Evolutionary conservation across 331 rosid genomes (phyloP).

Genomic region (Acacia concinna): DNA sequence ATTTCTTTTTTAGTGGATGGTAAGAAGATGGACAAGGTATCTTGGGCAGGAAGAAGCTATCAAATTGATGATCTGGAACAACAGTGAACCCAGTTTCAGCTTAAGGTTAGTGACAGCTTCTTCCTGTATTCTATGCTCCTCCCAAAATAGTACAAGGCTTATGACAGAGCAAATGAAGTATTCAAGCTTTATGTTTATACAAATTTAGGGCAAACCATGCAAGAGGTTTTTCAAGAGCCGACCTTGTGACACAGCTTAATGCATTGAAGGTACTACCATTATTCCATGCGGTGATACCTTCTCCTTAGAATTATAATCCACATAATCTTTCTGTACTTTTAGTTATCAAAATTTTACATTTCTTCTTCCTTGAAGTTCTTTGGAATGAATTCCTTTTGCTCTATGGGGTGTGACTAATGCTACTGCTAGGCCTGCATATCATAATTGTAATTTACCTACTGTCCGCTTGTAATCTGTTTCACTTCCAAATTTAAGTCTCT

Average conservation of each 20-base stretch:
- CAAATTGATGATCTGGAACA: conserved; percentile 83
- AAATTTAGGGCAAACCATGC: conserved; percentile 64
- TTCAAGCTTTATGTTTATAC: conserved; percentile 32
- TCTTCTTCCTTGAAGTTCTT: conserved; percentile 19
- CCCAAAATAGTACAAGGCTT: conserved; percentile 4
- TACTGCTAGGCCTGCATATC: conserved; percentile 5
- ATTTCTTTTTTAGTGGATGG: conserved; percentile 74
- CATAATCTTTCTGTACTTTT: not conserved
- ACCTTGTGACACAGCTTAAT: conserved; percentile 63
- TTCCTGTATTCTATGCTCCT: conserved; percentile 20
- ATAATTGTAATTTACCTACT: conserved; percentile 1
- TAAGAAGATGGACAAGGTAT: conserved; percentile 79
- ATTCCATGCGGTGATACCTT: conserved; percentile 22
- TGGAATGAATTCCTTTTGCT: conserved; percentile 3
- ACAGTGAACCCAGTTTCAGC: conserved; percentile 81
- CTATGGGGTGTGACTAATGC: not conserved
- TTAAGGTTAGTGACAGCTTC: conserved; percentile 55
- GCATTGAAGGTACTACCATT: conserved; percentile 59
- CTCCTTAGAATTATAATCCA: conserved; percentile 2
- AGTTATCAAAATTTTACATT: not conserved
- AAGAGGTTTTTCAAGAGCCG: conserved; percentile 69
- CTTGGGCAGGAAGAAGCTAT: conserved; percentile 83
- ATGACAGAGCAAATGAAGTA: conserved; percentile 18
- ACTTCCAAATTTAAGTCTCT: conserved; percentile 12
- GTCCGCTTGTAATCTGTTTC: conserved; percentile 16